Percentiles rank a stretch among this genome's conserved stretches.
These are phyloP conservation scores for Candida koratica DNA, from an alignment of 805 yeast genomes.

Conservation along the genomic window DNA sequence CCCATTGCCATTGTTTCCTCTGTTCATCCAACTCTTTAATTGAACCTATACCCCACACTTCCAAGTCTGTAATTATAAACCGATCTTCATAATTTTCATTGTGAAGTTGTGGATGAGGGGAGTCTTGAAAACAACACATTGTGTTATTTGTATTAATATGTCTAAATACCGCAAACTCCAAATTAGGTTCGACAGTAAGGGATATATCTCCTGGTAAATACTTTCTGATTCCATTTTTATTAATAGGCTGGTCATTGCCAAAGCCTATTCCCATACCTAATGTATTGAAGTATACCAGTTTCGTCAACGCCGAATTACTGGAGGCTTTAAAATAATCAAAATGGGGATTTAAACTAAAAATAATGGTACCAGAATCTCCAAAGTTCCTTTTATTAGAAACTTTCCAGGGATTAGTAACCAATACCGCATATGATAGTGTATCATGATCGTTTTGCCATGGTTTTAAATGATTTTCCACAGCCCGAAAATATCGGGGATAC, in stretches of 20 bases:
- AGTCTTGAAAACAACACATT: slow-evolving; percentile 23
- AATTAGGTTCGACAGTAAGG: slow-evolving; percentile 66
- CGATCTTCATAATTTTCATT: slow-evolving; percentile 56
- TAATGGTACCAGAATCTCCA: slow-evolving; percentile 56
- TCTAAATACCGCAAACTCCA: slow-evolving; percentile 80
- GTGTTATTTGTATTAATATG: slow-evolving; percentile 36
- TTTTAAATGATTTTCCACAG: slow-evolving; percentile 20
- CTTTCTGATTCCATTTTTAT: slow-evolving; percentile 42
- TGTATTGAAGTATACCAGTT: slow-evolving; percentile 62
- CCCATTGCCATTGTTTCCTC: slow-evolving; percentile 84
- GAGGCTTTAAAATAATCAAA: slow-evolving; percentile 47
- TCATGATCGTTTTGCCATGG: slow-evolving; percentile 40
- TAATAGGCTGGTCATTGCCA: slow-evolving; percentile 64
- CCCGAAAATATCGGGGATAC: slow-evolving; percentile 37
- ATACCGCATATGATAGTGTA: slow-evolving; percentile 58
- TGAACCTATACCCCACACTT: slow-evolving; percentile 91
- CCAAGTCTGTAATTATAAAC: slow-evolving; percentile 68
- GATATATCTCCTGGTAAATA: slow-evolving; percentile 75
- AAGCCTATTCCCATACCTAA: slow-evolving; percentile 80
- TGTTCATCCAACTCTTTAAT: slow-evolving; percentile 75
- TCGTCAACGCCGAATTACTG: slow-evolving; percentile 29
- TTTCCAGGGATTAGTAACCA: slow-evolving; percentile 72
- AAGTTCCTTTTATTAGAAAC: slow-evolving; percentile 66
- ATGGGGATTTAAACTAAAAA: slow-evolving; percentile 65
- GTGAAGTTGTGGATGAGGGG: slow-evolving; percentile 17